These are phyloP conservation scores for Diaporthe citrichinensis DNA, from an alignment of 2,329 filamentous ascomycete genomes.

Conservation along the genomic window DNA sequence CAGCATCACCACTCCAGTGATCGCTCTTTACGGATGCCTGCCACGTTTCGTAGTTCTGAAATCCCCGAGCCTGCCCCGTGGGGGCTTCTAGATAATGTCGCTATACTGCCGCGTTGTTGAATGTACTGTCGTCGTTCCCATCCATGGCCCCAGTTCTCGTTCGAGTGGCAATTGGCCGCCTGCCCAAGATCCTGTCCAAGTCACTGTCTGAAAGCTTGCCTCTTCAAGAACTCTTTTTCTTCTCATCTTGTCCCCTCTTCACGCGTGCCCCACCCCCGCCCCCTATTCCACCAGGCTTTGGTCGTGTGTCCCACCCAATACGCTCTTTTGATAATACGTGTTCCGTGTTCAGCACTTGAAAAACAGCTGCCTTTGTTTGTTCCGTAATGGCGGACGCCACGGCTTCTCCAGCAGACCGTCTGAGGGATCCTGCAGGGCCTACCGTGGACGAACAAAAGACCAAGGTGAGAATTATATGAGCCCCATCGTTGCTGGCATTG, in stretches of 20 bases:
- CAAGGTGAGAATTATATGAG: slow-evolving; percentile 4
- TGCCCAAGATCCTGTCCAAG: background rate
- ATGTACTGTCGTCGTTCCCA: background rate
- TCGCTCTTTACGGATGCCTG: background rate
- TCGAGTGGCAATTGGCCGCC: background rate
- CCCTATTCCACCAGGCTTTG: background rate
- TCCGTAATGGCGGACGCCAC: background rate
- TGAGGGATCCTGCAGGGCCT: background rate
- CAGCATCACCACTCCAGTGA: background rate
- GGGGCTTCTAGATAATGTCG: background rate
- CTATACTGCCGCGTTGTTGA: background rate
- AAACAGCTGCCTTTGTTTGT: background rate
- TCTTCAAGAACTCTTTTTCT: background rate
- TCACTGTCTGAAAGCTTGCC: background rate
- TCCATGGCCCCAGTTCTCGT: background rate
- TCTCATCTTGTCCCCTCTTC: background rate
- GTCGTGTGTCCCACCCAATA: background rate
- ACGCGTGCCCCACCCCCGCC: background rate
- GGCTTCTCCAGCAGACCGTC: background rate
- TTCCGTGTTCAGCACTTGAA: background rate
- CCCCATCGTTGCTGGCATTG: background rate
- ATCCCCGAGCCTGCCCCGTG: background rate
- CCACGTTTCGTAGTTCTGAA: background rate
- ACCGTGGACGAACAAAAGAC: background rate
- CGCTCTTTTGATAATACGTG: background rate